Percentiles rank a stretch among this genome's conserved stretches.
phyloP scores from a whole-genome alignment of 2,329 filamentous ascomycete genomes.

The Neofusicoccum ribis region DNA sequence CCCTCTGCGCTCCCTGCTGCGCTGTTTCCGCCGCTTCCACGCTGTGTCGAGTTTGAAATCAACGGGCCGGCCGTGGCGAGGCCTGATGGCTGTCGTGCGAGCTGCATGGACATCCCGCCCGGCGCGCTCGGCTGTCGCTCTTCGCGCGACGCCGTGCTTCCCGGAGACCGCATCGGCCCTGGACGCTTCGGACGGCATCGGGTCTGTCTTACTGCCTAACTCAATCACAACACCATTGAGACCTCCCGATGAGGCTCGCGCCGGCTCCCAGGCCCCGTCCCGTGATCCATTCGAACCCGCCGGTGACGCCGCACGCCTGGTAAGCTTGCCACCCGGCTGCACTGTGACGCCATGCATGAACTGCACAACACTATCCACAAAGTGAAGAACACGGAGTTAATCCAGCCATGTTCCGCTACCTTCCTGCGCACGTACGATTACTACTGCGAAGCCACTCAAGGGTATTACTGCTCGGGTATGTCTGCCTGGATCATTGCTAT shows the following conservation, averaged over 20 bases:
- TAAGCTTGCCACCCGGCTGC: not conserved
- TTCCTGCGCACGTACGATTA: not conserved
- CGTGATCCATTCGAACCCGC: not conserved
- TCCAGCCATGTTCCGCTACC: not conserved
- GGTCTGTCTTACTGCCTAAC: not conserved
- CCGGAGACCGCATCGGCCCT: not conserved
- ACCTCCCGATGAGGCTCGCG: not conserved
- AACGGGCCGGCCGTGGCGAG: not conserved
- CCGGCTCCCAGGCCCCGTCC: too few relatives aligned
- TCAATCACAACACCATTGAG: not conserved
- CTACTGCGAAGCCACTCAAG: not conserved
- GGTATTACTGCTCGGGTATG: not conserved
- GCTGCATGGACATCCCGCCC: not conserved
- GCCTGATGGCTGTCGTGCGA: not conserved
- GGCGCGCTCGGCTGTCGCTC: not conserved
- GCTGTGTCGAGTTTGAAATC: not conserved
- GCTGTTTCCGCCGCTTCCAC: too few relatives aligned
- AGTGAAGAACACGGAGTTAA: not conserved
- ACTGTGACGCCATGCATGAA: not conserved
- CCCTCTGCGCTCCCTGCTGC: too few relatives aligned
- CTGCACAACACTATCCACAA: not conserved
- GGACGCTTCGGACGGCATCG: not conserved
- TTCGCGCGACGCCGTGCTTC: not conserved
- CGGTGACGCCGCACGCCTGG: not conserved
- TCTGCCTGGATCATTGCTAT: not conserved